Conservation (phyloP, 2,329 filamentous ascomycete species). For the Aureobasidium melanogenum region DNA sequence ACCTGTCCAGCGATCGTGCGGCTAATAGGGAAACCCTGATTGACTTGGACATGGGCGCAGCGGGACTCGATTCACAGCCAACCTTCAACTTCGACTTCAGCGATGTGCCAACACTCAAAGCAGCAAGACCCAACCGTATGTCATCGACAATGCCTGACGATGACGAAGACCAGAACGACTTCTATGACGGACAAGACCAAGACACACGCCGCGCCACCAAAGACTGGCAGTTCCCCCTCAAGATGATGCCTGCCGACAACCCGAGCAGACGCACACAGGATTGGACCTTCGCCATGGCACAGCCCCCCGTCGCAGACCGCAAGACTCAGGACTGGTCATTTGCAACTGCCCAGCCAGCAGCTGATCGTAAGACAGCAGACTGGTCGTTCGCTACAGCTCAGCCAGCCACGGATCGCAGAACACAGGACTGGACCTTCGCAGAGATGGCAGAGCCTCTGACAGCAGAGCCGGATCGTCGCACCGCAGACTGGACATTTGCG, state of each 20-base stretch:
- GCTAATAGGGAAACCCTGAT: constrained; percentile 44
- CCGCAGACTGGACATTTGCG: constrained; percentile 40
- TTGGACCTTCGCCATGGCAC: constrained; percentile 40
- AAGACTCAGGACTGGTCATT: constrained; percentile 44
- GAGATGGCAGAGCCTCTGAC: constrained; percentile 27
- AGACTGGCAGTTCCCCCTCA: constrained; percentile 47
- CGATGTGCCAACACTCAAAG: constrained; percentile 47
- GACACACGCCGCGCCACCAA: constrained; percentile 15
- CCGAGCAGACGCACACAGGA: constrained; percentile 36
- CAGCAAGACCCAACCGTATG: constrained; percentile 41
- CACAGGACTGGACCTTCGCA: constrained; percentile 41
- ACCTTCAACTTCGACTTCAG: constrained; percentile 39
- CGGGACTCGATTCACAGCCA: constrained; percentile 39
- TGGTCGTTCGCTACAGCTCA: constrained; percentile 46
- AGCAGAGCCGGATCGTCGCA: constrained; percentile 32
- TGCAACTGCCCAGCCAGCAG: constrained; percentile 31
- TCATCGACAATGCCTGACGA: constrained; percentile 29
- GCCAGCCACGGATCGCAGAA: constrained; percentile 30
- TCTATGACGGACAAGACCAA: constrained; percentile 29
- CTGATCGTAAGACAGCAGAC: constrained; percentile 24
- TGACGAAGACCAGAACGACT: constrained; percentile 32
- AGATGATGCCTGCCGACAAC: constrained; percentile 25
- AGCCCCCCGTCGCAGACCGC: constrained; percentile 20
- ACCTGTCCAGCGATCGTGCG: constrained; percentile 27
- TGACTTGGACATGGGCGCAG: constrained; percentile 48